Conservation (phyloP, 352 stramenopile genomes). For the Plasmopara viticola region DNA sequence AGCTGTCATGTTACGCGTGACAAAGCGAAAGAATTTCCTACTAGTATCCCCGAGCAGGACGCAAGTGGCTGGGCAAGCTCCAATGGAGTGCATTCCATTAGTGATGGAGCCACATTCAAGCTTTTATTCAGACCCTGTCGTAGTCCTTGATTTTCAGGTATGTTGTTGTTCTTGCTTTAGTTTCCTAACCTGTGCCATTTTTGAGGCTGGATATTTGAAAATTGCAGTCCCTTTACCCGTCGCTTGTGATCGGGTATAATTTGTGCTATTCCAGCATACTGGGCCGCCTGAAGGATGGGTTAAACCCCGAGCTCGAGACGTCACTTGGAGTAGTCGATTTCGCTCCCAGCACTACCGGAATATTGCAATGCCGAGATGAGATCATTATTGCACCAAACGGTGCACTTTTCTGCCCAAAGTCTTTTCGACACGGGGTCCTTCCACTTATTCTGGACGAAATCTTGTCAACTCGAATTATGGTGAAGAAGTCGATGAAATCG, state of each 20-base stretch:
- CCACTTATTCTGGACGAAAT: slow-evolving; percentile 96
- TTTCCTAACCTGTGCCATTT: background rate
- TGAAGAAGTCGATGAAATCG: slow-evolving; percentile 95
- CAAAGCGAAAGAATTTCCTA: slow-evolving; percentile 85
- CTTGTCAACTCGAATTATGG: slow-evolving; percentile 94
- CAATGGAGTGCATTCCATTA: slow-evolving; percentile 90
- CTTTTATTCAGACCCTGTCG: slow-evolving; percentile 96
- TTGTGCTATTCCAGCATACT: slow-evolving; percentile 97
- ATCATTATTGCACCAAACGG: slow-evolving; percentile 89
- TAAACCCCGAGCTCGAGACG: slow-evolving; percentile 59
- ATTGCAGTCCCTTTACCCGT: slow-evolving; percentile 96
- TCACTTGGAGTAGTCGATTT: slow-evolving; percentile 62
- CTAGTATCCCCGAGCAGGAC: slow-evolving; percentile 70
- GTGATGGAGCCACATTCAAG: slow-evolving; percentile 94
- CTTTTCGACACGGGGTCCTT: slow-evolving; percentile 91
- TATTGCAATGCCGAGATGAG: slow-evolving; percentile 43
- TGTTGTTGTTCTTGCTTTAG: background rate
- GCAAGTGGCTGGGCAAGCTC: slow-evolving; percentile 84
- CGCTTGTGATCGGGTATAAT: slow-evolving; percentile 99
- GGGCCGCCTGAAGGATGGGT: slow-evolving; percentile 84
- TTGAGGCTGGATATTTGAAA: background rate
- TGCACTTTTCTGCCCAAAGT: slow-evolving; percentile 92
- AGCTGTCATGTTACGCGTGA: slow-evolving; percentile 88
- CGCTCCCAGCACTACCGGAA: slow-evolving; percentile 28
- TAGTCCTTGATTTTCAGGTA: slow-evolving; percentile 98